phyloP scores from a whole-genome alignment of 1,284 basidiomycete species.

The Takashimella tepidaria region DNA sequence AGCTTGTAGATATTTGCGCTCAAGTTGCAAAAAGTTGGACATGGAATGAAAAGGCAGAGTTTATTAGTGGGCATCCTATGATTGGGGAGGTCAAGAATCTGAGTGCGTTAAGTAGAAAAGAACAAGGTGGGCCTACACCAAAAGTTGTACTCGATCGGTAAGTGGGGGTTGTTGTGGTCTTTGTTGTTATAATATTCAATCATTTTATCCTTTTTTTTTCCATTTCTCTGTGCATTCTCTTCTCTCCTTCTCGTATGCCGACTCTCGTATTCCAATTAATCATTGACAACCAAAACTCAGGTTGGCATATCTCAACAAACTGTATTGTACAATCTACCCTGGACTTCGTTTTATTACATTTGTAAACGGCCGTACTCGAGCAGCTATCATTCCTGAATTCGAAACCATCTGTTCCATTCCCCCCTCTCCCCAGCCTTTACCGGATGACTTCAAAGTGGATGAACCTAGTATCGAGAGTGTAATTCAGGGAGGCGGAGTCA shows the following conservation, averaged over 20 bases:
- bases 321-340: constrained; percentile 68
- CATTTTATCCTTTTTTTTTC: background rate
- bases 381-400: constrained; percentile 69
- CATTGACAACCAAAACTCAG: constrained; percentile 19
- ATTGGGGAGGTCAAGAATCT: constrained; percentile 71
- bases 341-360: constrained; percentile 82
- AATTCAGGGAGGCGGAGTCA: too few relatives aligned
- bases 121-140: constrained; percentile 57
- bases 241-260: background rate
- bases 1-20: constrained; percentile 61
- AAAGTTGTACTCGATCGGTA: constrained; percentile 38
- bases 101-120: constrained; percentile 65
- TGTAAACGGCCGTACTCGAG: constrained; percentile 73
- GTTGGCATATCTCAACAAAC: constrained; percentile 60
- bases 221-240: background rate
- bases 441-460: constrained; percentile 18
- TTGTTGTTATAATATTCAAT: background rate
- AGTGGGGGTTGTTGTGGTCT: constrained; percentile 5
- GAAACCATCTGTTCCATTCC: constrained; percentile 56
- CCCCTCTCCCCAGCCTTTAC: constrained; percentile 25
- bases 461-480: constrained; percentile 49
- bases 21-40: constrained; percentile 58
- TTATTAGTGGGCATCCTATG: constrained; percentile 77
- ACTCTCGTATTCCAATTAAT: background rate
- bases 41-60: constrained; percentile 57